These are phyloP conservation scores for Brachypodium distachyon DNA, from an alignment of 202 grass and related monocot genomes.

Conservation along the genomic window DNA sequence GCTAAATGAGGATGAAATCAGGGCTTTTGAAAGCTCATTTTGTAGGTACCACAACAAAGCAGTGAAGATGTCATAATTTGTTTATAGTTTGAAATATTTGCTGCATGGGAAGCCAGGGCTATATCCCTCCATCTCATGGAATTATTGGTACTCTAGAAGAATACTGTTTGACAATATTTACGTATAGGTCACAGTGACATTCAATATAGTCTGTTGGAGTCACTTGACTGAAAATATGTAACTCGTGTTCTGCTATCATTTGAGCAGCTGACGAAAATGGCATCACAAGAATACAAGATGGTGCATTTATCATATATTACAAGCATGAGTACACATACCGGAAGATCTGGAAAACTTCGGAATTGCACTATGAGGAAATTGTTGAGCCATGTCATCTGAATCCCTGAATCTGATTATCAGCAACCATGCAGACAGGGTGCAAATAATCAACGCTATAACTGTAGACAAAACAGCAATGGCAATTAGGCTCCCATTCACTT, in stretches of 20 bases:
- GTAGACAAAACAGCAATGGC: conserved; percentile 67
- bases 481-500: conserved; percentile 61
- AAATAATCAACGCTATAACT: conserved; percentile 63
- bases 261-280: conserved; percentile 2
- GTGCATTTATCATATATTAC: background rate
- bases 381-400: conserved; percentile 31
- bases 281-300: background rate
- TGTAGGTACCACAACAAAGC: background rate
- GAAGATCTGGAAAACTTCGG: conserved; percentile 63
- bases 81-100: background rate
- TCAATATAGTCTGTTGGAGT: background rate
- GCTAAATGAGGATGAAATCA: background rate
- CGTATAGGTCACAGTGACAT: background rate
- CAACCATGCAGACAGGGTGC: conserved; percentile 57
- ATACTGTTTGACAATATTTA: background rate
- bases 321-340: conserved; percentile 38
- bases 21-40: background rate
- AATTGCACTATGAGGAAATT: conserved; percentile 44
- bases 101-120: background rate
- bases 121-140: background rate
- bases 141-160: background rate
- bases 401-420: conserved; percentile 48
- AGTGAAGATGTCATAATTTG: background rate
- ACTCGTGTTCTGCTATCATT: background rate
- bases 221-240: background rate